A percentile compares a stretch with the other conserved stretches of the same genome.
Conservation (phyloP, 2,329 filamentous ascomycete genomes). For the Escovopsis sp. region DNA sequence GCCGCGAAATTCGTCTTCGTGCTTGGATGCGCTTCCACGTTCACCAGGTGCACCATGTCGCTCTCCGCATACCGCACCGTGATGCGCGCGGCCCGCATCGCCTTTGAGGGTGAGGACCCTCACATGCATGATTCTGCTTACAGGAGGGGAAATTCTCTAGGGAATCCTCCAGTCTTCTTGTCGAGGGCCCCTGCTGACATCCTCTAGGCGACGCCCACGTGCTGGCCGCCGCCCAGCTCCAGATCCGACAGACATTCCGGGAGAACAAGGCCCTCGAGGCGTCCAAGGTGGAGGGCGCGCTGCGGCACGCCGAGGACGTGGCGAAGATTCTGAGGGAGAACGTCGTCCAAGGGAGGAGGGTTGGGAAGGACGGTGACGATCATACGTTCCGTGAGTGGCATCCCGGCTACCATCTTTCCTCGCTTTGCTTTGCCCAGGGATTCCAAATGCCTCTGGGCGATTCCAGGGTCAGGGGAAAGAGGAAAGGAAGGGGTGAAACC, state of each 20-base stretch:
- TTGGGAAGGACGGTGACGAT: slow-evolving; percentile 17
- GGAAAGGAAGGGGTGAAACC: too few relatives aligned
- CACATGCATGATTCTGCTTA: too few relatives aligned
- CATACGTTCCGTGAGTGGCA: slow-evolving; percentile 44
- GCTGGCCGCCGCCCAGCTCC: slow-evolving; percentile 52
- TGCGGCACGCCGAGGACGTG: slow-evolving; percentile 70
- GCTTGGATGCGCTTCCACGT: too few relatives aligned
- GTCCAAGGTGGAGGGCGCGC: slow-evolving; percentile 43
- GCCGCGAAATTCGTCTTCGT: too few relatives aligned
- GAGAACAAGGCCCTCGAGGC: slow-evolving; percentile 44
- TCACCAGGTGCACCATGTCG: slow-evolving; percentile 35
- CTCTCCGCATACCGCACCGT: slow-evolving; percentile 66
- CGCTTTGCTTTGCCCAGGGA: too few relatives aligned
- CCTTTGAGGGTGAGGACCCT: slow-evolving; percentile 55
- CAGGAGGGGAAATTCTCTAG: too few relatives aligned
- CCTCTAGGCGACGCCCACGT: slow-evolving; percentile 51
- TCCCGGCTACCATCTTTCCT: not conserved
- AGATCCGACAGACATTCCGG: slow-evolving; percentile 63
- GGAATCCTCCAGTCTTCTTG: not conserved
- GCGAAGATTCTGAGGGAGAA: slow-evolving; percentile 68
- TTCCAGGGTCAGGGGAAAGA: too few relatives aligned
- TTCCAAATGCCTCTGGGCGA: too few relatives aligned
- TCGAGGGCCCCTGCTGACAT: not conserved
- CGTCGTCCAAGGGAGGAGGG: slow-evolving; percentile 64
- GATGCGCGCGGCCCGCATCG: slow-evolving; percentile 64